phyloP scores from a whole-genome alignment of 371 early-diverging fungal genomes.

The Mortierella sp. region DNA sequence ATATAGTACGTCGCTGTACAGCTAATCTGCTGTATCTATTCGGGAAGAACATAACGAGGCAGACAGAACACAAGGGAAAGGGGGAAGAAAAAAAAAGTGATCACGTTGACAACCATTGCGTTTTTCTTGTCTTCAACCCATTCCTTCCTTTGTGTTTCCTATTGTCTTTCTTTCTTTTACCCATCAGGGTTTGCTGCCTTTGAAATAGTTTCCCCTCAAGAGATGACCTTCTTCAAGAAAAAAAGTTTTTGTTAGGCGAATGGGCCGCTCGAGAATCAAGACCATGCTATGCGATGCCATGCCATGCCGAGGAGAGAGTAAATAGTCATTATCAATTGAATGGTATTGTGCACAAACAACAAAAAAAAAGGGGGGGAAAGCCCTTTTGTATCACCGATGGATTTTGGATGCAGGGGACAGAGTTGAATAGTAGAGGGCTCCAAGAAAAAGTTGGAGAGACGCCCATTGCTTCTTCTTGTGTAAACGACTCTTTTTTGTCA shows the following conservation, averaged over 20 bases:
- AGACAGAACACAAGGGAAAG: too few species aligned
- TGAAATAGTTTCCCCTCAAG: not conserved
- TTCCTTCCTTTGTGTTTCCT: not conserved
- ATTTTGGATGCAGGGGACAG: constrained; percentile 5
- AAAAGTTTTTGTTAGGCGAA: not conserved
- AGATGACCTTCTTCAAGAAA: not conserved
- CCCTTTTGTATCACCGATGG: not conserved
- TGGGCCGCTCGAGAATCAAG: not conserved
- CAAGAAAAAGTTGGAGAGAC: too few species aligned
- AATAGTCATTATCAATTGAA: not conserved
- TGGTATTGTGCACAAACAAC: too few species aligned
- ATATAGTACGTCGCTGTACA: too few species aligned
- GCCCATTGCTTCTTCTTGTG: not conserved
- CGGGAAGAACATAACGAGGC: constrained; percentile 3
- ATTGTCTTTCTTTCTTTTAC: not conserved
- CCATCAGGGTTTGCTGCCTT: constrained; percentile 11
- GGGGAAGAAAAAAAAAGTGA: too few species aligned
- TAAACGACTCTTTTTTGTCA: not conserved
- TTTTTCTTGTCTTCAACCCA: not conserved
- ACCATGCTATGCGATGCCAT: too few species aligned
- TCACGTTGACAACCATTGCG: not conserved
- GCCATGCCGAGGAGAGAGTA: too few species aligned
- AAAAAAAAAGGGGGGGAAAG: too few species aligned
- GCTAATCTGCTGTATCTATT: not conserved
- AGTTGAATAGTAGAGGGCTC: too few species aligned